Base-by-base conservation (phyloP, 805 yeast genomes). In the Kurtzmaniella cleridarum region DNA sequence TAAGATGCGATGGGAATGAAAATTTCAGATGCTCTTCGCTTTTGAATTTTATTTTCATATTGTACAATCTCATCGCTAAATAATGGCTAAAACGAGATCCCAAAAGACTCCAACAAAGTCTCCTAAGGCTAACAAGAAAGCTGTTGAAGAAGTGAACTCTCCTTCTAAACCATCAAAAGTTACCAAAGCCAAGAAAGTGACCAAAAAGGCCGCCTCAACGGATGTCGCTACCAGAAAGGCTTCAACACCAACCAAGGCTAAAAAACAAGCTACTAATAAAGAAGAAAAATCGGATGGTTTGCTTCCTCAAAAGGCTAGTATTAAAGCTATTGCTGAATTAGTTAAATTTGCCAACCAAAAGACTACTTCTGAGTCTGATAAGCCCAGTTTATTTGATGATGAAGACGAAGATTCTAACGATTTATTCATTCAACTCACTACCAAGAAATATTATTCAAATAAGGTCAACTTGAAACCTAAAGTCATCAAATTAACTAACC, bases 291-390 rank as follows among this genome's bases (percentile, higher is more conserved):
- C 12, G n/a, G 11, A 18, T n/a, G 27, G 26, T 30, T 33, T 35
- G 32, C 40, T 47, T 7, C 20, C 45, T 8, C 26, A 34, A 4
- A 30, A 34, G 29, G 45, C 44, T 14, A 43, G 43, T 14, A 23
- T 45, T 20, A 75, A 75, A 45, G 90, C 91, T 10, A 59, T 84
- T 34, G 52, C 63, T 13, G 95, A 88, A 48, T 73, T 93, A 54
- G 64, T 68, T 40, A 81, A 83, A 55, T 88, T 73, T 60, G 57
- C 75, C 37, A 56, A 57, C 32, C 66, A 72, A 46, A 54, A 65
- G 20, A 65, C 75, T 42, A 67, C 86, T 44, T 79, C 78, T 43
- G 58, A 50, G 13, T 60, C 53, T 31, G 62, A 58, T 12, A 50
- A 53, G 29, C 41, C 76, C 44, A 71, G 87, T 45, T 80, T 81